A percentile compares a stretch with the other conserved stretches of the same genome.
phyloP scores from a whole-genome alignment of 441 rosid genomes.

The Francoa sonchifolia region DNA sequence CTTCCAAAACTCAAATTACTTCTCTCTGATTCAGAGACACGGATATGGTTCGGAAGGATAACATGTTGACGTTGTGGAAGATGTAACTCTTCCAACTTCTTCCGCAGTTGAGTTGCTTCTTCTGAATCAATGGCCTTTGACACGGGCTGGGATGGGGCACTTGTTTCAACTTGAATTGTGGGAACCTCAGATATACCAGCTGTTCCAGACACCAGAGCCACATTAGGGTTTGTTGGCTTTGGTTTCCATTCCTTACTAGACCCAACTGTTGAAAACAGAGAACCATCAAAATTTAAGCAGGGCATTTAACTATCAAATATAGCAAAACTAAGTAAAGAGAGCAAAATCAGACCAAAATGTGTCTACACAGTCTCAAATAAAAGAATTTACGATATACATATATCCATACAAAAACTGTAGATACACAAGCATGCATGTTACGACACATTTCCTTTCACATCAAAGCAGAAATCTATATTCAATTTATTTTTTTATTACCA shows the following conservation, averaged over 20 bases:
- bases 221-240: constrained; percentile 44
- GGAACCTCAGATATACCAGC: constrained; percentile 37
- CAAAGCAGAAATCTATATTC: too few species aligned
- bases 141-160: constrained; percentile 22
- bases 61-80: constrained; percentile 74
- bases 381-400: background rate
- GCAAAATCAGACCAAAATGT: background rate
- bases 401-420: too few species aligned
- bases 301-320: constrained; percentile 1
- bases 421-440: background rate
- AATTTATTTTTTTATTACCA: too few species aligned
- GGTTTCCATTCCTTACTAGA: constrained; percentile 87
- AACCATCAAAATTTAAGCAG: constrained; percentile 13
- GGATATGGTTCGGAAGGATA: constrained; percentile 82
- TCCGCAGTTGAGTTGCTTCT: constrained; percentile 55
- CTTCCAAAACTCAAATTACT: constrained; percentile 90
- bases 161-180: constrained; percentile 31
- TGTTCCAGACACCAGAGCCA: constrained; percentile 38
- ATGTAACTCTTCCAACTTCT: constrained; percentile 61
- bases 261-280: constrained; percentile 34
- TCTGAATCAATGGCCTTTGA: constrained; percentile 34
- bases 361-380: background rate
- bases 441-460: background rate
- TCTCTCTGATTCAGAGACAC: constrained; percentile 87
- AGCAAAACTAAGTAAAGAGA: constrained; percentile 3